Conservation (phyloP, 169 alveolate genomes). For the Neospora caninum region DNA sequence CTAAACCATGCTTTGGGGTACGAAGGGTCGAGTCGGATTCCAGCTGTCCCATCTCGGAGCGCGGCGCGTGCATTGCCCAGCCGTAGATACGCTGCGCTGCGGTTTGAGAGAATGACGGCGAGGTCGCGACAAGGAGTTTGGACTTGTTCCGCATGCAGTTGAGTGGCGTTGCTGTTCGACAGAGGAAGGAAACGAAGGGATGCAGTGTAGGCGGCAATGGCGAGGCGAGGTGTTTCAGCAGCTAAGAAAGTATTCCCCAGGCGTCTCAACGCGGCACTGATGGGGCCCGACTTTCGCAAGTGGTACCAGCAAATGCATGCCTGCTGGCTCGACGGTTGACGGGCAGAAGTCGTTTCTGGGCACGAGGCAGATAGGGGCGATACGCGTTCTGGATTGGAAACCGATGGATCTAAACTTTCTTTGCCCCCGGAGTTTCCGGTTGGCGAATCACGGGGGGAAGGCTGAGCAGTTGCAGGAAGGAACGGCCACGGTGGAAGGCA, state of each 20-base stretch:
- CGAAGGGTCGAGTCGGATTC: background rate
- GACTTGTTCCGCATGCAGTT: background rate
- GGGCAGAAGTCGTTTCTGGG: too few species aligned
- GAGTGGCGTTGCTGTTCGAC: background rate
- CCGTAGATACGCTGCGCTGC: background rate
- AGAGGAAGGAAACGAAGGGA: background rate
- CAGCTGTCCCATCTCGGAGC: constrained; percentile 9
- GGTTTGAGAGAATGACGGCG: background rate
- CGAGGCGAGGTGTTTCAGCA: background rate
- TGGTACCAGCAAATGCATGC: background rate
- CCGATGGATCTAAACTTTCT: too few species aligned
- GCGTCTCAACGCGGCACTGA: background rate
- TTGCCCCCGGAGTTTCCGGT: too few species aligned
- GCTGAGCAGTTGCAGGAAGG: background rate
- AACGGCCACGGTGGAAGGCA: background rate
- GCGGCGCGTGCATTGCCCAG: background rate
- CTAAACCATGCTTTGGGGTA: background rate
- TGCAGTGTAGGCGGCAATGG: background rate
- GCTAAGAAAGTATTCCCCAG: background rate
- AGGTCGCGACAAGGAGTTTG: background rate
- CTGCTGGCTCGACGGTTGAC: background rate
- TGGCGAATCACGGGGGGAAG: too few species aligned
- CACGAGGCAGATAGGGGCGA: too few species aligned
- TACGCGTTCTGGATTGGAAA: too few species aligned
- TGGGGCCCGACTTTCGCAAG: background rate